Conservation (phyloP, 1,284 basidiomycete species). For the Austroboletus rostrupii region DNA sequence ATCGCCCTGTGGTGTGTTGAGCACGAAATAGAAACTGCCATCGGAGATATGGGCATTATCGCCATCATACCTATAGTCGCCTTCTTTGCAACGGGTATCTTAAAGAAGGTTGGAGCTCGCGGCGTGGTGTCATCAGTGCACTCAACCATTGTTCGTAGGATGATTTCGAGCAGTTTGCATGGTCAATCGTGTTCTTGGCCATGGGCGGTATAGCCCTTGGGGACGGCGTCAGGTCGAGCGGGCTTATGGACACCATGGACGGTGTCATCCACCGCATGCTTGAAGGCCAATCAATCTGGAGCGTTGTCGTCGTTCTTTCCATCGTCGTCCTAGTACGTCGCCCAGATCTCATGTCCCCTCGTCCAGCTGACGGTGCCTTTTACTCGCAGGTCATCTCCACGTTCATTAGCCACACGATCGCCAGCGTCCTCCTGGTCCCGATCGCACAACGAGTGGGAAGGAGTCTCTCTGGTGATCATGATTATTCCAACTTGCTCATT, state of each 20-base stretch:
- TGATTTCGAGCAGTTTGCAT: slow-evolving; percentile 92
- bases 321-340: slow-evolving; percentile 80
- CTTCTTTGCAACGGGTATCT: slow-evolving; percentile 92
- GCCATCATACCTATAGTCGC: slow-evolving; percentile 91
- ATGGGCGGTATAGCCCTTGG: slow-evolving; percentile 99
- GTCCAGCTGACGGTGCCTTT: slow-evolving; percentile 6
- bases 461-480: slow-evolving; percentile 64
- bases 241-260: slow-evolving; percentile 80
- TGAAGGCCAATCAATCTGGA: slow-evolving; percentile 70
- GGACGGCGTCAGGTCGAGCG: slow-evolving; percentile 89
- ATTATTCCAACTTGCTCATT: slow-evolving; percentile 67
- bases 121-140: neutral
- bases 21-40: slow-evolving; percentile 69
- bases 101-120: slow-evolving; percentile 73
- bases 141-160: slow-evolving; percentile 47
- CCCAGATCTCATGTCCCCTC: neutral
- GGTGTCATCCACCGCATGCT: slow-evolving; percentile 66
- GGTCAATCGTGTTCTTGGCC: slow-evolving; percentile 93
- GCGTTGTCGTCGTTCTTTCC: slow-evolving; percentile 82
- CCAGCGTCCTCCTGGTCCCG: slow-evolving; percentile 92
- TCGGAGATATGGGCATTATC: slow-evolving; percentile 98
- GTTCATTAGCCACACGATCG: slow-evolving; percentile 95
- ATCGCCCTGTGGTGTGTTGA: slow-evolving; percentile 92
- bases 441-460: slow-evolving; percentile 90
- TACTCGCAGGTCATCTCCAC: slow-evolving; percentile 67